phyloP scores from a whole-genome alignment of 1,284 basidiomycete genomes.

The Fomitopsis betulina region DNA sequence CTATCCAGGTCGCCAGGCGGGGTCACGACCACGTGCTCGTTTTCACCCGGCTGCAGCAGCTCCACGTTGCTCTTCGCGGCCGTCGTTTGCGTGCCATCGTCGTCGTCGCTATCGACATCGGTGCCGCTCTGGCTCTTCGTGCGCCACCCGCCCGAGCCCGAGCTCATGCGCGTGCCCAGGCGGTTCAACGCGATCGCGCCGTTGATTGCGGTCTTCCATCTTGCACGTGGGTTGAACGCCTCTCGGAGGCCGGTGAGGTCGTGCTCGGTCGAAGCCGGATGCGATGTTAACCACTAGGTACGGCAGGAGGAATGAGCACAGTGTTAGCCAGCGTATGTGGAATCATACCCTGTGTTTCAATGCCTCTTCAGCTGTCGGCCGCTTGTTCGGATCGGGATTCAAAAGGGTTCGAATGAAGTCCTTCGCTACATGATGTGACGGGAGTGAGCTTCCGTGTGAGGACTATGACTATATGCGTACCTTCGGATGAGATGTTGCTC shows the following conservation, averaged over 20 bases:
- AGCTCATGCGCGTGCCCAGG: conserved; percentile 21
- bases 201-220: conserved; percentile 67
- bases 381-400: conserved; percentile 65
- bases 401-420: conserved; percentile 78
- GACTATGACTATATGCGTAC: conserved; percentile 29
- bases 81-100: conserved; percentile 14
- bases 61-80: not conserved
- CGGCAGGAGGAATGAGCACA: not conserved
- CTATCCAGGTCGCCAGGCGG: conserved; percentile 21
- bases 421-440: conserved; percentile 53
- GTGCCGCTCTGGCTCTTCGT: conserved; percentile 18
- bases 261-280: conserved; percentile 56
- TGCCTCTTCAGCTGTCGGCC: conserved; percentile 76
- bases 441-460: not conserved
- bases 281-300: conserved; percentile 63
- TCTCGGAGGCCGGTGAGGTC: conserved; percentile 76
- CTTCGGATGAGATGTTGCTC: conserved; percentile 80
- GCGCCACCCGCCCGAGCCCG: conserved; percentile 4
- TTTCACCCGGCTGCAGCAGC: conserved; percentile 20
- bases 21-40: conserved; percentile 24
- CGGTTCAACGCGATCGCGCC: conserved; percentile 52
- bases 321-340: conserved; percentile 1
- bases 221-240: conserved; percentile 68
- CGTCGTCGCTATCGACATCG: conserved; percentile 28
- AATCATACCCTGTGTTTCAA: conserved; percentile 42